Conservation (phyloP, 768 basidiomycete genomes). For the Lactifluus subvellereus region DNA sequence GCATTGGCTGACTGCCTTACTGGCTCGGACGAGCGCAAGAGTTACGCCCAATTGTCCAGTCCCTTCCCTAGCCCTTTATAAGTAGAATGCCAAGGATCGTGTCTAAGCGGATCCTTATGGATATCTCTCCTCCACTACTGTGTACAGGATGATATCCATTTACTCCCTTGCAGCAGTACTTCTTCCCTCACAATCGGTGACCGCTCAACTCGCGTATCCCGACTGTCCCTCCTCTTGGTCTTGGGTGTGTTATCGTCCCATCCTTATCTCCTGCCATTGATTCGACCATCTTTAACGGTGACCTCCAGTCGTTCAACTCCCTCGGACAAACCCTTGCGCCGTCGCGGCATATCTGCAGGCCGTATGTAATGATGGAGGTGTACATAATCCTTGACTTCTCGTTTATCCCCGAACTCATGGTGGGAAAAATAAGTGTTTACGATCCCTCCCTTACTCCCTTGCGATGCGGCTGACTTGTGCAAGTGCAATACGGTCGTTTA, state of each 20-base stretch:
- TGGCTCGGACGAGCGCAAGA: too few species aligned
- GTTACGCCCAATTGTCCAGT: too few species aligned
- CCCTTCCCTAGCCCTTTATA: too few species aligned
- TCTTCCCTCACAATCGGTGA: not conserved
- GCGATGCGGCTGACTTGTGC: constrained; percentile 28
- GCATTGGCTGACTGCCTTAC: too few species aligned
- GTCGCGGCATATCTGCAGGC: constrained; percentile 6
- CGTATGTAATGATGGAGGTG: constrained; percentile 12
- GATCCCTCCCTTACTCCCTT: constrained; percentile 16
- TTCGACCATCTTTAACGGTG: not conserved
- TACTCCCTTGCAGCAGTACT: not conserved
- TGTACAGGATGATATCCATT: not conserved
- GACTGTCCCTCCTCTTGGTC: not conserved
- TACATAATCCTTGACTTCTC: not conserved
- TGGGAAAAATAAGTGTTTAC: not conserved
- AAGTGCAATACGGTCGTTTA: constrained; percentile 33
- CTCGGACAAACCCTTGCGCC: constrained; percentile 6
- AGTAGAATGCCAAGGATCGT: too few species aligned
- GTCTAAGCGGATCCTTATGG: too few species aligned
- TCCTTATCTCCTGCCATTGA: not conserved
- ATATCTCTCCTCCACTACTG: too few species aligned
- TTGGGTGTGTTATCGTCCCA: constrained; percentile 4
- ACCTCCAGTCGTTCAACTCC: constrained; percentile 12
- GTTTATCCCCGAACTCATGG: not conserved
- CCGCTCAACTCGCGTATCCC: not conserved